Base-by-base conservation (phyloP, 2,329 filamentous ascomycete species). In the Lachnellula arida region DNA sequence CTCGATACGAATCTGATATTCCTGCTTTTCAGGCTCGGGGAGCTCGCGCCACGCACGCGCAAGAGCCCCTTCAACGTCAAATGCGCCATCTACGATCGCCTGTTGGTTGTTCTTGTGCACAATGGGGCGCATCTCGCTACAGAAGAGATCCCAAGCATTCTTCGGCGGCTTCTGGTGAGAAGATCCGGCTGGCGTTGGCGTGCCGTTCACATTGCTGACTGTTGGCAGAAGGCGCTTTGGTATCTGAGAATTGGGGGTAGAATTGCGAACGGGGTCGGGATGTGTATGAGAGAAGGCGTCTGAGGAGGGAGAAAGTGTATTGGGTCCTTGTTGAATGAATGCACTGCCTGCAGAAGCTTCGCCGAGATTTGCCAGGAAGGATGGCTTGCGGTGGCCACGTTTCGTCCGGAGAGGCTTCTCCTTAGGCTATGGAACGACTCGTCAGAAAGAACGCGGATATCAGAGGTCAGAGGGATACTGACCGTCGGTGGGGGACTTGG, bases 401-500 rank as follows among this genome's bases (percentile, higher is more conserved):
- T 91, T 91, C 60, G 82, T 85, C 34, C 88, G 82, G 61, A 91
- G 75, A 32, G 88, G 88, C 72, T 91, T 91, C 67, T 91, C 87
- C 72, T 89, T 87, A 35, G 88, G 88, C 86, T 89, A 70, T 66
- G 60, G 49, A 57, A 51, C 51, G 53, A 51, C 42, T 58, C 44
- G 55, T 60, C 53, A 60, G 57, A 46, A 54, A 39, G 51, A 19
- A 51, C 61, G 55, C 53, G 55, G 61, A 56, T 51, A 55, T 53
- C 51, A 51, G 47, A 51, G 51, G 56, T 51, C 53, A 35, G 53
- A 40, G 51, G 51, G 52, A 53, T 46, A 59, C 82, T 63, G 82
- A 89, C 86, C 65, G 88, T 91, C 44, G 88, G 87, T 23, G 88
- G 88, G n/a, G 88, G 87, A 67, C 86, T 90, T 6, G 86, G 87